These are phyloP conservation scores for Gynostemma pentaphyllum DNA, from an alignment of 306 rosid genomes.

Conservation along the genomic window DNA sequence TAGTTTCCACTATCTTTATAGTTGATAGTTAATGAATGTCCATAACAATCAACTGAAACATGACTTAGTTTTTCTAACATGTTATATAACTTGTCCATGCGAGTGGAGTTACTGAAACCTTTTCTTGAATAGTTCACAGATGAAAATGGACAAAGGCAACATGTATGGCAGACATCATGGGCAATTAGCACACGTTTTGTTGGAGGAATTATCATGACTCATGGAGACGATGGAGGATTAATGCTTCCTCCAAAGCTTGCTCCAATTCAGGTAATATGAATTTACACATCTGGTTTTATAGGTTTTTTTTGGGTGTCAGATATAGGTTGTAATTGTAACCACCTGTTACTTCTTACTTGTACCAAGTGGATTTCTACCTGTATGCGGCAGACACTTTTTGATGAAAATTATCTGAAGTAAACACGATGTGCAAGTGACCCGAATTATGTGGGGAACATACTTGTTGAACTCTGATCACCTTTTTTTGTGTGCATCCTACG, in stretches of 20 bases:
- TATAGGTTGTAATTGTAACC: too few relatives aligned
- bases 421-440: background rate
- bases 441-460: background rate
- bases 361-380: background rate
- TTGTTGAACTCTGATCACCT: background rate
- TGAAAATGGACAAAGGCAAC: constrained; percentile 71
- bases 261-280: constrained; percentile 62
- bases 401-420: background rate
- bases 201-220: constrained; percentile 96
- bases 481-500: too few relatives aligned
- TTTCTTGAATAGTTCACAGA: constrained; percentile 58
- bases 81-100: background rate
- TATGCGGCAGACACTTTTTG: background rate
- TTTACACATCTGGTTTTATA: background rate
- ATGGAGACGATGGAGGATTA: constrained; percentile 88
- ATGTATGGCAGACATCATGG: constrained; percentile 98
- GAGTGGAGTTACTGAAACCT: constrained; percentile 13
- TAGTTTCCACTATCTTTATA: background rate
- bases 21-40: background rate
- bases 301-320: too few relatives aligned
- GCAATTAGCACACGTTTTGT: constrained; percentile 95
- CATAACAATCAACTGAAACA: constrained; percentile 1
- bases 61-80: background rate
- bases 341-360: too few relatives aligned
- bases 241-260: constrained; percentile 95